Evolutionary conservation across 192 early-diverging fungal species (phyloP), one percentile per base, ranked within the genome.

Genomic region (Rhizophagus clarus): DNA sequence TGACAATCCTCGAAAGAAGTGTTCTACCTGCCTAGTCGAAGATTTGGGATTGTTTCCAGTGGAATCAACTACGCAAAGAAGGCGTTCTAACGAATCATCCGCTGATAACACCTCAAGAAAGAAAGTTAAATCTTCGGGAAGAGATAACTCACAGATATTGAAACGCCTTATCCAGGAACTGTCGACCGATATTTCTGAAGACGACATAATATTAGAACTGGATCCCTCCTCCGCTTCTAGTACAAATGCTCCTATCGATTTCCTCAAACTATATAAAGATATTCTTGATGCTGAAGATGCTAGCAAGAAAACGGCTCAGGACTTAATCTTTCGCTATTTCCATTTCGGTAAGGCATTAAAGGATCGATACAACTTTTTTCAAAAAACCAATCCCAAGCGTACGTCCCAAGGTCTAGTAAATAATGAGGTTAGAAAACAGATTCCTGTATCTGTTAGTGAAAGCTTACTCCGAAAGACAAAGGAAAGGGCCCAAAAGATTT

Each of bases 401-500:
- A 63, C 74, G 22, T 3, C 56, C 61, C 31, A 63, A 76, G 61
- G 31, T 3, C 11, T 76, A 26, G 60, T 62, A 26, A 76, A 76
- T 76, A 8, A 63, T 10, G 60, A 76, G 31, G 31, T 76, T 63
- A 61, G 74, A 24, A 61, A 22, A 20, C 74, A 76, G 24, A 12
- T 76, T 63, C 74, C 74, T 4, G 12, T 29, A 28, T 37, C 29
- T 17, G 8, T 76, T 76, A 76, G 20, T 42, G 37, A 76, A 40
- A 26, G 9, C 17, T n/a, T 47, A 28, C 61, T 76, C 24, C 74
- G 32, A 40, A 76, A 76, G 28, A 76, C 28, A 76, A 76, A 45
- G 24, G 2, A 76, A 76, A 61, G 61, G 9, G 74, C 34, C 42
- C 56, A 47, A 7, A 76, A 76, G 34, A 61, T 76, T 76, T 76